phyloP scores from a whole-genome alignment of 148 eudicot genomes.

The Rhododendron griersonianum region DNA sequence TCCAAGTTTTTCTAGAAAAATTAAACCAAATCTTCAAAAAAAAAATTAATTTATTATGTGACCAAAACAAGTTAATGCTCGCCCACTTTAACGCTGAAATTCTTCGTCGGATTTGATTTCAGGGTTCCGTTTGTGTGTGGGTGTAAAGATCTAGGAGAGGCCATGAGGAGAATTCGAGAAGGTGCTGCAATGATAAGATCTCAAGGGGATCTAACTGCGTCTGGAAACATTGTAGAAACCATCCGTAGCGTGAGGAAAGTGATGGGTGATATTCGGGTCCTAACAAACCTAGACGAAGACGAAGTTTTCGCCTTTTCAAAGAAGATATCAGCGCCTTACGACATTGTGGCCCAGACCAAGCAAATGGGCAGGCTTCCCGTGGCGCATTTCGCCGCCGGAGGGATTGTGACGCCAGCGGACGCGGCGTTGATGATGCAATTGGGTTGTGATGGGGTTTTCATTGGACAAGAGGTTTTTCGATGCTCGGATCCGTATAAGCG shows the following conservation, averaged over 20 bases:
- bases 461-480: conserved; percentile 59
- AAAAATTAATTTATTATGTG: too few relatives aligned
- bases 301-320: conserved; percentile 79
- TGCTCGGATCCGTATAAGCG: conserved; percentile 54
- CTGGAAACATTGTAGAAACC: conserved; percentile 50
- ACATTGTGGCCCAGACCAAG: conserved; percentile 83
- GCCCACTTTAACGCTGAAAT: too few relatives aligned
- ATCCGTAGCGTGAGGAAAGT: conserved; percentile 59
- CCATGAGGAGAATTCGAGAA: conserved; percentile 57
- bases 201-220: conserved; percentile 41
- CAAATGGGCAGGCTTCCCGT: conserved; percentile 92
- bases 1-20: background rate
- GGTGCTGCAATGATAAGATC: conserved; percentile 65
- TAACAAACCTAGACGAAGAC: conserved; percentile 79
- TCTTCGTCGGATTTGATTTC: background rate
- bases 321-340: conserved; percentile 63
- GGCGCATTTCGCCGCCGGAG: conserved; percentile 78
- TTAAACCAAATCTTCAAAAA: background rate
- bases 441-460: conserved; percentile 91
- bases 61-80: too few relatives aligned
- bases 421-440: conserved; percentile 91
- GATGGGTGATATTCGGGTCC: conserved; percentile 65
- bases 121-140: conserved; percentile 57
- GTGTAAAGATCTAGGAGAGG: conserved; percentile 54
- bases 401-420: conserved; percentile 76